Conservation (phyloP, 129 eudicot genomes). For the Tagetes erecta region DNA sequence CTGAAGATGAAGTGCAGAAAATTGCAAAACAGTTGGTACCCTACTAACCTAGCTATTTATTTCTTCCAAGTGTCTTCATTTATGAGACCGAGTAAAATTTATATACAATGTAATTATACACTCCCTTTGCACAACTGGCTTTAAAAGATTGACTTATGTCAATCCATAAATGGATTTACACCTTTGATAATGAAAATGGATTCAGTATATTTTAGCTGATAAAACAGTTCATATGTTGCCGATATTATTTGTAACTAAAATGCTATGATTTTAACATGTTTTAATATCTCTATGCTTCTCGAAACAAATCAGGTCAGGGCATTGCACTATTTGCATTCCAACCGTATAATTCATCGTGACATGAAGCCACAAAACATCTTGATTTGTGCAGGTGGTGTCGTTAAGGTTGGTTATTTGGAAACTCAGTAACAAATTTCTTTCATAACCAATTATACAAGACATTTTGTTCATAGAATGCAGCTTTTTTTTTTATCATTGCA, state of each 20-base stretch:
- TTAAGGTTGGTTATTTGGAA: conserved; percentile 57
- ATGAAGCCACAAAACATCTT: conserved; percentile 99
- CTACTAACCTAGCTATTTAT: not conserved
- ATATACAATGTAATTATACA: conserved; percentile 10
- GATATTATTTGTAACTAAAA: not conserved
- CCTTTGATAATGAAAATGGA: not conserved
- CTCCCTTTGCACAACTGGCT: not conserved
- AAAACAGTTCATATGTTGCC: conserved; percentile 1
- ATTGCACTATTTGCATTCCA: conserved; percentile 90
- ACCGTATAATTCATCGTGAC: conserved; percentile 96
- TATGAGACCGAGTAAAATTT: not conserved
- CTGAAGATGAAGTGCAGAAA: conserved; percentile 96
- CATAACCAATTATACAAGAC: not conserved
- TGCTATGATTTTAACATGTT: not conserved
- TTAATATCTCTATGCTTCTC: conserved; percentile 14
- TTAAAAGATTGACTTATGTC: not conserved
- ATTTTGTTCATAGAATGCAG: conserved; percentile 1
- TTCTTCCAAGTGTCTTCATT: not conserved
- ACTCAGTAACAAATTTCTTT: not conserved
- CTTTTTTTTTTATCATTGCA: not conserved
- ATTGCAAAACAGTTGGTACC: conserved; percentile 95
- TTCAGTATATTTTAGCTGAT: conserved; percentile 11
- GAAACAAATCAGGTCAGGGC: conserved; percentile 76
- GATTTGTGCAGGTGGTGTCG: conserved; percentile 86
- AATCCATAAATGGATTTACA: not conserved